Evolutionary conservation across 805 yeast genomes (phyloP).

Genomic region (Candida orba): DNA sequence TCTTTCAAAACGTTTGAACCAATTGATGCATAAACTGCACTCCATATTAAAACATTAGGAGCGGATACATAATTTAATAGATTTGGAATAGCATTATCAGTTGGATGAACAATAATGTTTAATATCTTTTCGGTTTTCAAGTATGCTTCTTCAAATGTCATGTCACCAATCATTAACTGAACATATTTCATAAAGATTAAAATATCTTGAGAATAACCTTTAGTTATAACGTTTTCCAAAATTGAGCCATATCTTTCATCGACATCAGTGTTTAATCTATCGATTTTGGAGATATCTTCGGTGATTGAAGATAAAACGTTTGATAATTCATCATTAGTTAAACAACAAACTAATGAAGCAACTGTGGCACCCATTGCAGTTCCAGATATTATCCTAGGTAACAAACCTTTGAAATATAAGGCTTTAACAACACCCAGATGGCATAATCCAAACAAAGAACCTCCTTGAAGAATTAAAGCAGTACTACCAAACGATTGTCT

Average conservation of each 20-base stretch:
- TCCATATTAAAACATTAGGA: constrained; percentile 84
- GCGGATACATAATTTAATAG: constrained; percentile 84
- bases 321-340: constrained; percentile 57
- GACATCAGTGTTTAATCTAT: constrained; percentile 44
- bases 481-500: constrained; percentile 86
- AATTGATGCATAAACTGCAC: constrained; percentile 82
- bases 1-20: constrained; percentile 63
- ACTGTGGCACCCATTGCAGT: constrained; percentile 92
- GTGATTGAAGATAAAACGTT: constrained; percentile 34
- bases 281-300: constrained; percentile 32
- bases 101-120: constrained; percentile 82
- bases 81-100: constrained; percentile 60
- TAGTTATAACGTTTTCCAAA: constrained; percentile 65
- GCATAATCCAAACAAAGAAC: constrained; percentile 88
- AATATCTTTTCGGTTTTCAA: constrained; percentile 69
- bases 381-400: constrained; percentile 86
- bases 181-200: constrained; percentile 74
- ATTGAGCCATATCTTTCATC: constrained; percentile 59
- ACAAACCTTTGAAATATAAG: constrained; percentile 59
- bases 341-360: constrained; percentile 76
- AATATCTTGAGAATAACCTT: constrained; percentile 85
- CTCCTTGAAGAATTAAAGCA: constrained; percentile 89
- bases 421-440: constrained; percentile 91
- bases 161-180: constrained; percentile 62
- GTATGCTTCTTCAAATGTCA: constrained; percentile 92